Conservation (phyloP, 176 grass and related monocot species). For the Puya raimondii region DNA sequence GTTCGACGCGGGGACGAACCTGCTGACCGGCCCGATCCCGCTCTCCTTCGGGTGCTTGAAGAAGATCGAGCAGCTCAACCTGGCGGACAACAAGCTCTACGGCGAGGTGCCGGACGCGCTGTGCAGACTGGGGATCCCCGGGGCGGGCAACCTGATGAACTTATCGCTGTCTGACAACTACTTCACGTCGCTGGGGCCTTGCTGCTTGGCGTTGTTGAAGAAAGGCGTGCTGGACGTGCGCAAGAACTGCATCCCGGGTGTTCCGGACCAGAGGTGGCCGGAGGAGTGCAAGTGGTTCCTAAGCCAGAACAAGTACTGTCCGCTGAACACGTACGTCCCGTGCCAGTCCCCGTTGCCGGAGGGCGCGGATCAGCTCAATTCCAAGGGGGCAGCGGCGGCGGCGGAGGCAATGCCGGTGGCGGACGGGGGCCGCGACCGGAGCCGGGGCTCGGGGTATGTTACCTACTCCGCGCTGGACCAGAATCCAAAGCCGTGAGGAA, state of each 20-base stretch:
- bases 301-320: constrained; percentile 37
- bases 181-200: constrained; percentile 55
- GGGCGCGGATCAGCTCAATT: background rate
- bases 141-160: constrained; percentile 31
- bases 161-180: constrained; percentile 79
- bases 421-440: constrained; percentile 10
- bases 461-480: constrained; percentile 30
- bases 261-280: constrained; percentile 56
- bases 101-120: constrained; percentile 80
- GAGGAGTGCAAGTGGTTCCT: constrained; percentile 61
- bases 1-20: constrained; percentile 91
- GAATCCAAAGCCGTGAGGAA: background rate
- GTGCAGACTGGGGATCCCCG: constrained; percentile 39
- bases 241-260: constrained; percentile 55
- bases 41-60: constrained; percentile 60
- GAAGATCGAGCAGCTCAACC: constrained; percentile 77
- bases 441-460: constrained; percentile 18
- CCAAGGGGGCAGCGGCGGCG: background rate
- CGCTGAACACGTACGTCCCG: constrained; percentile 32
- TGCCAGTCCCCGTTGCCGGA: constrained; percentile 19
- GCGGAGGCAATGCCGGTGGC: background rate
- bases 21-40: constrained; percentile 68
- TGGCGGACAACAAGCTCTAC: constrained; percentile 60
- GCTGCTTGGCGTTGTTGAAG: constrained; percentile 51
- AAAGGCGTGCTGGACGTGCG: constrained; percentile 45